Conservation (phyloP, 495 filamentous ascomycete species). For the Daldinia vernicosa region DNA sequence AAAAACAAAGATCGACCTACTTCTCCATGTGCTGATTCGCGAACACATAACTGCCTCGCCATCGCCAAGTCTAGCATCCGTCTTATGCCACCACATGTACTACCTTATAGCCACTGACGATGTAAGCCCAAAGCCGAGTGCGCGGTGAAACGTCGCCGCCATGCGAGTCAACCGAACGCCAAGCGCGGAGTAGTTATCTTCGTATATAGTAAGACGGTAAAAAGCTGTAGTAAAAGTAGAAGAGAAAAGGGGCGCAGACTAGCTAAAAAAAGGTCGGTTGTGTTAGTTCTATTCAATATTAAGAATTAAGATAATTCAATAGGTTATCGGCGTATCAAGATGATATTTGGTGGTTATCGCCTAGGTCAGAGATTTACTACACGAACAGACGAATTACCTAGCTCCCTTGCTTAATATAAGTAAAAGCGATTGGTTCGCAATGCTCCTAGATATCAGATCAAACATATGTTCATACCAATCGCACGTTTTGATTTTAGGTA, state of each 20-base stretch:
- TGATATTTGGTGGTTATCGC: too few relatives aligned
- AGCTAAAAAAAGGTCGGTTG: too few relatives aligned
- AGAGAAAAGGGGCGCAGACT: too few relatives aligned
- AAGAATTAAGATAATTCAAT: too few relatives aligned
- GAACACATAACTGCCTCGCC: constrained; percentile 11
- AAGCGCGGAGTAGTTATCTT: constrained; percentile 11
- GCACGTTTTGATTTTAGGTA: background rate
- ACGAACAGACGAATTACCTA: too few relatives aligned
- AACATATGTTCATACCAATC: background rate
- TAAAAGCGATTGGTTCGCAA: too few relatives aligned
- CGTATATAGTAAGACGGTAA: background rate
- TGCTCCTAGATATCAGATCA: background rate
- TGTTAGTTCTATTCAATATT: too few relatives aligned
- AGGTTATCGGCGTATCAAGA: too few relatives aligned
- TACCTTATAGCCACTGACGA: constrained; percentile 9
- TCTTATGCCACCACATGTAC: constrained; percentile 9
- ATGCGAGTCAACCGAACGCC: constrained; percentile 17
- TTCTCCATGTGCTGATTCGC: constrained; percentile 19
- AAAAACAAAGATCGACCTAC: constrained; percentile 13
- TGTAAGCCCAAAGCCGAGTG: constrained; percentile 10
- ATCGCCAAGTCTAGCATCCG: constrained; percentile 14
- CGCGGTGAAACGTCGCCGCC: constrained; percentile 8
- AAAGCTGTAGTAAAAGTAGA: background rate
- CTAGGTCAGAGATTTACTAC: too few relatives aligned
- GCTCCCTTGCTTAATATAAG: too few relatives aligned